Evolutionary conservation across 352 stramenopile genomes (phyloP), one percentile per base, ranked within the genome.

Genomic region (Thraustochytrium aureum): DNA sequence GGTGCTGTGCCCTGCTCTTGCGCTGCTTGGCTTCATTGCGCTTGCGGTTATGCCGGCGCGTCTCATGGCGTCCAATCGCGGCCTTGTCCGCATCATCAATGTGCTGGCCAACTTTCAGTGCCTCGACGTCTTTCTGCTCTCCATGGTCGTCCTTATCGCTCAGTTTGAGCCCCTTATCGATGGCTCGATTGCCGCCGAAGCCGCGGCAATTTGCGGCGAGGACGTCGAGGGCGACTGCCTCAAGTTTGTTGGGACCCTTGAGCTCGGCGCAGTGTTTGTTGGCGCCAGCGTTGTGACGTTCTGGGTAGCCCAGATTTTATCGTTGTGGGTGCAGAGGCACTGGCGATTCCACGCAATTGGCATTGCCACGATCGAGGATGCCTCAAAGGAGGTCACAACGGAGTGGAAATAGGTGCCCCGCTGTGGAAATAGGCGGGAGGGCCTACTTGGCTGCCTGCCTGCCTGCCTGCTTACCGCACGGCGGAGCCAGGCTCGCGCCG

Each of bases 161-260:
- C 56, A 64, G 56, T 64, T 64, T 14, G 56, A 64, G 56, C 56
- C 56, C 10, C 56, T 64, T n/a, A 64, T 64, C 56, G 56, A 64
- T 10, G 56, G 56, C 26, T 64, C 56, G 10, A 64, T 64, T n/a
- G 56, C 10, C 26, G 33, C 10, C 26, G 26, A 10, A 26, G 56
- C 56, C 10, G 56, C 26, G 10, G 56, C 10, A 17, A 26, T 26
- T 17, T 64, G 56, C 35, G 56, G 56, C 56, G 56, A 56, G 47
- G 26, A 17, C 47, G 47, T 7, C 26, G 56, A 64, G 43, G 10
- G 10, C 10, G 43, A 22, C 43, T 52, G 43, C 43, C 43, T 52
- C 43, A 52, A 52, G 43, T 52, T 52, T 52, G 43, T 52, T 10
- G 43, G 43, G 10, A 22, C 43, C 10, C 43, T 52, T 20, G 43